Evolutionary conservation across 305 asterid genomes (phyloP).

Genomic region (Fraxinus greggii): DNA sequence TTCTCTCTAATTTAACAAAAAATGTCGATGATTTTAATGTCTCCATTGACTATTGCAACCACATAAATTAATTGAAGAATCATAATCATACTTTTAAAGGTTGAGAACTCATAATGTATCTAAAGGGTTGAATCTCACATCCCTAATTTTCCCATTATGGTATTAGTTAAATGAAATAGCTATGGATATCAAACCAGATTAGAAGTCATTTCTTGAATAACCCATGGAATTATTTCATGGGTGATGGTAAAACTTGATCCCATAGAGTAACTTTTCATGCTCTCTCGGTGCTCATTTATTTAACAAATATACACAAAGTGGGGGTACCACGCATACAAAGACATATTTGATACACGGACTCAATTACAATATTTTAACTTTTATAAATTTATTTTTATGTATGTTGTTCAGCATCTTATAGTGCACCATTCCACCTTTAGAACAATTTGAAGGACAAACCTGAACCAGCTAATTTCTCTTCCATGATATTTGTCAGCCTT

Average conservation of each 20-base stretch:
- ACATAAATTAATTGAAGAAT: no score
- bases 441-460: constrained; percentile 33
- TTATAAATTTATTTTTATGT: background rate
- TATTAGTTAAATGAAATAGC: background rate
- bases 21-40: no score
- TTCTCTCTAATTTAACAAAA: no score
- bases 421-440: background rate
- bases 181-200: background rate
- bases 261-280: background rate
- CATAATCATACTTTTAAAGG: no score
- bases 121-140: no score
- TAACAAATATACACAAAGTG: background rate
- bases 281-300: background rate
- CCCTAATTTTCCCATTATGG: background rate
- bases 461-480: constrained; percentile 35
- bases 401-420: background rate
- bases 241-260: background rate
- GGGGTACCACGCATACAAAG: background rate
- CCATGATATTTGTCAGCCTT: constrained; percentile 33
- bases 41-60: no score
- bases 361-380: background rate
- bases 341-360: background rate
- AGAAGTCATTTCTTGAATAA: background rate
- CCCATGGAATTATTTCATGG: no score
- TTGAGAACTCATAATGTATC: no score